Percentiles rank a stretch among this genome's conserved stretches.
Evolutionary conservation across 2,329 filamentous ascomycete genomes (phyloP).

Genomic region (Ilyonectria mors-panacis): DNA sequence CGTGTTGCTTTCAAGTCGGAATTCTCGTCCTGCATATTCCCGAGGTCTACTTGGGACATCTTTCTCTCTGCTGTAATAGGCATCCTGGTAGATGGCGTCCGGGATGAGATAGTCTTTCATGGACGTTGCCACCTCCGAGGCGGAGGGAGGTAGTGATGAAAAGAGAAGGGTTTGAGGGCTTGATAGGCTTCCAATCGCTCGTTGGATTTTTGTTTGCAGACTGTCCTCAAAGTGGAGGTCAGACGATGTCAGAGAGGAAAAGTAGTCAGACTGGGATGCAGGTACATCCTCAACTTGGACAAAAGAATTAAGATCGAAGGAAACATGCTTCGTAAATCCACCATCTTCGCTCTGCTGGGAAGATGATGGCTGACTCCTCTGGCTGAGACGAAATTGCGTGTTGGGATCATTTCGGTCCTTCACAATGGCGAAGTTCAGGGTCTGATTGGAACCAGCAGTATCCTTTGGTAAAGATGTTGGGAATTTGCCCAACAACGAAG

Average conservation of each 20-base stretch:
- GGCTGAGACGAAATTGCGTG: constrained; percentile 76
- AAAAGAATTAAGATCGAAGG: constrained; percentile 39
- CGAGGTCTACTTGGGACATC: constrained; percentile 84
- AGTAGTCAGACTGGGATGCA: constrained; percentile 24
- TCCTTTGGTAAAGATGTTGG: constrained; percentile 20
- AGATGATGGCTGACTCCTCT: constrained; percentile 63
- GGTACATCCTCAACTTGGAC: constrained; percentile 9
- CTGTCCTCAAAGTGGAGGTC: constrained; percentile 21
- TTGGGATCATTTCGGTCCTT: constrained; percentile 80
- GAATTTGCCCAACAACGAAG: constrained; percentile 8
- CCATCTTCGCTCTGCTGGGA: constrained; percentile 65
- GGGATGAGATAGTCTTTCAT: constrained; percentile 61
- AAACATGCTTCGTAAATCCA: constrained; percentile 41
- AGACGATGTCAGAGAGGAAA: constrained; percentile 36
- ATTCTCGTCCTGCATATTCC: constrained; percentile 92
- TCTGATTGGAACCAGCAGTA: constrained; percentile 53
- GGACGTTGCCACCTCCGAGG: constrained; percentile 35
- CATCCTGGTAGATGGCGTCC: constrained; percentile 84
- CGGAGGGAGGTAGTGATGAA: constrained; percentile 48
- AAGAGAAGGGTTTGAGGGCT: constrained; percentile 41
- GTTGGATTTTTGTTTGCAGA: constrained; percentile 30
- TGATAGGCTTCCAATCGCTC: constrained; percentile 33
- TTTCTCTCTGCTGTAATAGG: constrained; percentile 86
- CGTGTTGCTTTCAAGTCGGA: constrained; percentile 81
- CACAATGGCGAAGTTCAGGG: constrained; percentile 79